Conservation (phyloP, 2,329 filamentous ascomycete species). For the Thermoascus crustaceus region DNA sequence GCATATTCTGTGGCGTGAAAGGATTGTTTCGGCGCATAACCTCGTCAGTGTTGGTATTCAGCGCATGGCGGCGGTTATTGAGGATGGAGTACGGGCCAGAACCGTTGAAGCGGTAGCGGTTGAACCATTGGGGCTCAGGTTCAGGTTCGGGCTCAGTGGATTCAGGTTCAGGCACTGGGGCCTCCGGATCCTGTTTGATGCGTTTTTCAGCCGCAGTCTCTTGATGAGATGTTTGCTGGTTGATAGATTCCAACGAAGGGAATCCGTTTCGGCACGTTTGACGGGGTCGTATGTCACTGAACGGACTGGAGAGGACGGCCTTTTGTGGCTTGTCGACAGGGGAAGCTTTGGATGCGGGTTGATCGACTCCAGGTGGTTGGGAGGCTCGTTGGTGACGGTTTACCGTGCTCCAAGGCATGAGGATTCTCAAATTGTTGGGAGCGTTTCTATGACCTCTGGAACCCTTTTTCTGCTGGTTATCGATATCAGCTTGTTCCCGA, state of each 20-base stretch:
- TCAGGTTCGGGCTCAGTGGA: background rate
- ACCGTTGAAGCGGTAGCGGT: constrained; percentile 7
- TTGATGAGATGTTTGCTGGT: background rate
- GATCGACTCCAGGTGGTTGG: no score
- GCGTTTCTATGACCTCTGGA: no score
- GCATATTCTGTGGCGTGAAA: constrained; percentile 2
- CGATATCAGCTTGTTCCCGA: no score
- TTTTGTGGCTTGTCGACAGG: no score
- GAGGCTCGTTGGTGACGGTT: no score
- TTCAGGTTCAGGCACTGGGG: background rate
- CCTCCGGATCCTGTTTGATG: background rate
- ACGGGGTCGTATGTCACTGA: no score
- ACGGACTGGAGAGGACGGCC: no score
- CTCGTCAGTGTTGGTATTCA: constrained; percentile 8
- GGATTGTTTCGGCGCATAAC: constrained; percentile 11
- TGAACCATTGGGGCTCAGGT: background rate
- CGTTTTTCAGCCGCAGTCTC: background rate
- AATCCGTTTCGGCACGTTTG: background rate
- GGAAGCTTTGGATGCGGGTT: no score
- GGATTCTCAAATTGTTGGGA: no score
- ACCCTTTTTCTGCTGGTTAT: no score
- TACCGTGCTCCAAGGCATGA: no score
- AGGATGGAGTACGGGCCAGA: constrained; percentile 5
- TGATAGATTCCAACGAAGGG: background rate
- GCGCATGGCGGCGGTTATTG: constrained; percentile 6